Conservation (phyloP, 306 rosid genomes). For the Quercus mongolica region DNA sequence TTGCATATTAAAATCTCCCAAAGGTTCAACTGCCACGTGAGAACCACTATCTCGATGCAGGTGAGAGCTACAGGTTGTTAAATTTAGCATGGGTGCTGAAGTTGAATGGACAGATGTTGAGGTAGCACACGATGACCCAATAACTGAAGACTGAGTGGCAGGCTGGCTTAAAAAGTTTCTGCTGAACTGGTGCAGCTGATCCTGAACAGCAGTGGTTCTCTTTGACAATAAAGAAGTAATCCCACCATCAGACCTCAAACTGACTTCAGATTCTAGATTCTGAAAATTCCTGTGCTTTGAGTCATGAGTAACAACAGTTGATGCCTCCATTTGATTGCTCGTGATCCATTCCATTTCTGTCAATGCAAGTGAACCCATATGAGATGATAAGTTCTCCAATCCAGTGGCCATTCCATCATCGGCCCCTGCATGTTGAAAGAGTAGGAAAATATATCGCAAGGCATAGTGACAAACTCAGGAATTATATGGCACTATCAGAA, state of each 20-base stretch:
- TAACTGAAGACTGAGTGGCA: conserved; percentile 63
- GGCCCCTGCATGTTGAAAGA: conserved; percentile 80
- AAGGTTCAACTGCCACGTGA: conserved; percentile 33
- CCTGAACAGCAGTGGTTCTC: conserved; percentile 53
- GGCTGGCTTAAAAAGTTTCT: conserved; percentile 73
- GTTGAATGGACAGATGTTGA: conserved; percentile 78
- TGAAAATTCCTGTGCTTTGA: conserved; percentile 39
- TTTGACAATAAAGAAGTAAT: conserved; percentile 49
- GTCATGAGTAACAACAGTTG: conserved; percentile 46
- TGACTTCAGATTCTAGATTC: conserved; percentile 43
- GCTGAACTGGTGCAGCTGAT: conserved; percentile 65
- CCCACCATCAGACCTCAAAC: conserved; percentile 53
- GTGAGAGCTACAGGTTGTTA: conserved; percentile 56
- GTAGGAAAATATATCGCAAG: conserved; percentile 39
- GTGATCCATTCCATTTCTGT: conserved; percentile 88
- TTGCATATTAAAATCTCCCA: conserved; percentile 33
- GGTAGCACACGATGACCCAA: conserved; percentile 79
- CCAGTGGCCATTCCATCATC: conserved; percentile 73
- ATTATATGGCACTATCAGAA: conserved; percentile 20
- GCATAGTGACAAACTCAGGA: conserved; percentile 28
- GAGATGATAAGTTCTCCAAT: conserved; percentile 80
- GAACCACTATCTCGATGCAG: conserved; percentile 40
- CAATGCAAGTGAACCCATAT: conserved; percentile 90
- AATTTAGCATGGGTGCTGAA: conserved; percentile 80
- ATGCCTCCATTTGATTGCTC: conserved; percentile 52